A percentile compares a stretch with the other conserved stretches of the same genome.
These are phyloP conservation scores for Metschnikowia rubicola DNA, from an alignment of 805 yeast species.

Conservation along the genomic window DNA sequence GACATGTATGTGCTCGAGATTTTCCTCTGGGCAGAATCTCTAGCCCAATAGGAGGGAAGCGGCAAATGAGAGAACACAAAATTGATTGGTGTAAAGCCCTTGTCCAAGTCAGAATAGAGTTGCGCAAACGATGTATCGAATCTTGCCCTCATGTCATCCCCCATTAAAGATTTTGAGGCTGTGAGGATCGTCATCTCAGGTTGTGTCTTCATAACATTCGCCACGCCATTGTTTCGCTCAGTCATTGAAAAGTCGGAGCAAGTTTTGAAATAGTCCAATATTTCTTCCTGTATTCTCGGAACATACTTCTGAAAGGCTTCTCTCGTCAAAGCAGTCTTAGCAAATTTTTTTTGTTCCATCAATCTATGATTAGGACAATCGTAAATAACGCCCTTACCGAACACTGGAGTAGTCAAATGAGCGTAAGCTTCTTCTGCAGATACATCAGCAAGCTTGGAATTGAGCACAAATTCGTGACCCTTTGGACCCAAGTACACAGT, in stretches of 20 bases:
- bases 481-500: slow-evolving; percentile 95
- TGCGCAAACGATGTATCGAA: slow-evolving; percentile 81
- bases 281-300: slow-evolving; percentile 82
- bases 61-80: slow-evolving; percentile 95
- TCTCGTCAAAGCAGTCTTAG: slow-evolving; percentile 80
- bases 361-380: slow-evolving; percentile 91
- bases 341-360: slow-evolving; percentile 98
- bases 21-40: slow-evolving; percentile 84
- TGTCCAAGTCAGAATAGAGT: slow-evolving; percentile 86
- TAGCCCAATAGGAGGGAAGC: slow-evolving; percentile 72
- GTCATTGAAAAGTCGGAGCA: slow-evolving; percentile 47
- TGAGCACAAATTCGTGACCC: slow-evolving; percentile 95
- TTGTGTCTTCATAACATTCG: slow-evolving; percentile 75
- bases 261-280: slow-evolving; percentile 56
- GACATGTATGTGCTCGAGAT: slow-evolving; percentile 72
- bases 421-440: slow-evolving; percentile 95
- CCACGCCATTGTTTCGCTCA: slow-evolving; percentile 42
- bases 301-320: slow-evolving; percentile 84
- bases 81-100: slow-evolving; percentile 94
- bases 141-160: slow-evolving; percentile 84
- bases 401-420: slow-evolving; percentile 98
- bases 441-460: slow-evolving; percentile 84
- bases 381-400: slow-evolving; percentile 95
- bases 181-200: slow-evolving; percentile 96
- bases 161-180: slow-evolving; percentile 86